Base-by-base conservation (phyloP, 768 basidiomycete genomes). In the Rhodotorula babjevae region DNA sequence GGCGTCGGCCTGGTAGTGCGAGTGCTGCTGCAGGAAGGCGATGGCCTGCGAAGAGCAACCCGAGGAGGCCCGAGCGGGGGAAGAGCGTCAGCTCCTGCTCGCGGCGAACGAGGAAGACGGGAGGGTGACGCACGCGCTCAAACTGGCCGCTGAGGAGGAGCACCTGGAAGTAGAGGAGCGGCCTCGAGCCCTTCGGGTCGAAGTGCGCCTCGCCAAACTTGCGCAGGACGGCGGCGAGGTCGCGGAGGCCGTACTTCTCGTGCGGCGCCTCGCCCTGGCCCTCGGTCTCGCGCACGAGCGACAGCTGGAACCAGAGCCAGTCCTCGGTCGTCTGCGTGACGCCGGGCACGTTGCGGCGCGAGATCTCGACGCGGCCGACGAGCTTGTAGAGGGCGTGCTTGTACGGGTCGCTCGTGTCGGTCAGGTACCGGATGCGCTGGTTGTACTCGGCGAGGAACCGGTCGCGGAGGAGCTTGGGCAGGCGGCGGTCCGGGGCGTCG, bases 231-330 rank as follows among this genome's bases (percentile, higher is more conserved):
- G 72, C 78, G 2, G 76, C 81, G 25, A 83, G 71, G 49, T 82
- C 82, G 40, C 76, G 73, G 23, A 83, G 74, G 49, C 79, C 79
- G 82, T 70, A 90, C 85, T 75, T 91, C 87, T 83, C 82, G 31
- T 66, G 71, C 59, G 69, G 61, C 36, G 66, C 67, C 57, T 70
- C 67, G 68, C 46, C 91, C 75, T 91, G 90, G 57, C 87, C 87
- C 19, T 90, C 82, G 15, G 91, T 81, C 66, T 96, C 92, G 1
- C 90, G 84, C 12, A 83, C 90, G 87, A 97, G 90, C 2, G 89
- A 85, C 23, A 98, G 85, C 82, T 99, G 94, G 84, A 94, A 89
- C 95, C 95, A 99, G 49, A 97, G 84, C 95, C 95, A 99, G 81
- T 99, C 96, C 80, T 97, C 96, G 4, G 92, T 93, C 2, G 93